phyloP scores from a whole-genome alignment of 2,329 filamentous ascomycete species.

The Penicillium thymicola region DNA sequence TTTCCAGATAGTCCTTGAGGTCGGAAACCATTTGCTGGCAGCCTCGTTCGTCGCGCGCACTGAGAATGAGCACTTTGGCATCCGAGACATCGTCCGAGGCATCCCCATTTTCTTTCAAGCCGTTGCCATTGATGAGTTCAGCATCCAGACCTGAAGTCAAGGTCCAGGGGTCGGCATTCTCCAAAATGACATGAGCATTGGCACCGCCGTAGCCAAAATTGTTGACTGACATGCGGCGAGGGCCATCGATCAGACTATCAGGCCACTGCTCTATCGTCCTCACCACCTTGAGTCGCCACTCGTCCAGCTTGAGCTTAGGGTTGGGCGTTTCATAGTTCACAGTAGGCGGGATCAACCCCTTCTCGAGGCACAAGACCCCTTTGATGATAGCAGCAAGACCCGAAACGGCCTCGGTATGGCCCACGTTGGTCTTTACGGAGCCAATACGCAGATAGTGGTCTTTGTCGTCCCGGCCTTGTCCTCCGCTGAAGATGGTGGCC shows the following conservation, averaged over 20 bases:
- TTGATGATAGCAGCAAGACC: neutral
- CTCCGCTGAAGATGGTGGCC: neutral
- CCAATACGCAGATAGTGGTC: neutral
- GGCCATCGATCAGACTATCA: neutral
- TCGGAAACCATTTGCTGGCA: neutral
- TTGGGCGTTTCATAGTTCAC: neutral
- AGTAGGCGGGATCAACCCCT: neutral
- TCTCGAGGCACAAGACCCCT: neutral
- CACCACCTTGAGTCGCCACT: neutral
- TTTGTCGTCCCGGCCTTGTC: too few species aligned
- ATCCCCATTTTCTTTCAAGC: too few species aligned
- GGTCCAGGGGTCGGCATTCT: neutral
- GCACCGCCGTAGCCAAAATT: neutral
- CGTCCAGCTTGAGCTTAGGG: neutral
- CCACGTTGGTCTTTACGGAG: neutral
- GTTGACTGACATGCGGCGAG: neutral
- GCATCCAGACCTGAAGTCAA: neutral
- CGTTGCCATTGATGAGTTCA: too few species aligned
- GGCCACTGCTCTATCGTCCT: neutral
- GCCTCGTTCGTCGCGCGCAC: slow-evolving; percentile 1
- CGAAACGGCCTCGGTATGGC: neutral
- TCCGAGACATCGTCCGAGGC: neutral
- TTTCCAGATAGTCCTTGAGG: neutral
- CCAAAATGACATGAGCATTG: neutral
- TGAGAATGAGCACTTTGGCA: neutral